Base-by-base conservation (phyloP, 345 rosid genomes). In the Trapa incisa region DNA sequence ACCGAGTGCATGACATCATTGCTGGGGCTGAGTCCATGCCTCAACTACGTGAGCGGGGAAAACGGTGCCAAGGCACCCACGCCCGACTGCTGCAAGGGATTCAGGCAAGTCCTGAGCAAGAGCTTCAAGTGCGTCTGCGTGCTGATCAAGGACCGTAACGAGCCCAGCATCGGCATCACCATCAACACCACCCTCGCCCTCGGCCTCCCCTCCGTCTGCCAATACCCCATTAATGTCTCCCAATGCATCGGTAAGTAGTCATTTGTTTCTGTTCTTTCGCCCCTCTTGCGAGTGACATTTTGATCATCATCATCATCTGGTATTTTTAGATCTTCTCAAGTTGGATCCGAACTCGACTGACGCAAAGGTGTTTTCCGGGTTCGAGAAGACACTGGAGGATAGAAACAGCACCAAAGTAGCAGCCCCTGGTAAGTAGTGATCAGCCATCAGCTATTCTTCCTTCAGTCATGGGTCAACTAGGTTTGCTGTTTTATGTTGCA, bases 111-210 rank as follows among this genome's bases (percentile, higher is more conserved):
- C 47, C 65, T 89, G 2, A 74, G 63, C 2, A 87, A 83, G 76
- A 87, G 91, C 82, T 66, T 11, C 71, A 92, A 81, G 76, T 92
- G 96, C 70, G 67, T 92, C 0, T 92, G 96, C 53, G n/a, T 89
- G 17, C 74, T 92, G 22, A 75, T 89, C 35, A 84, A 78, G 77
- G 96, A 92, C 64, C 76, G 77, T 29, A 78, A 92, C 73, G 84
- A 92, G 65, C 96, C 98, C 0, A 53, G 54, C n/a, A 86, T 92
- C 58, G 98, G 88, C 14, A 66, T 92, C 70, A 81, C 84, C 68
- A 15, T 92, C 70, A 86, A 89, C 53, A 74, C 74, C 43, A 81
- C 89, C 37, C 80, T 87, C 32, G 96, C 95, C 0, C 91, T 80
- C 16, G 69, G 72, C 65, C 88, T 92, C 2, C 98, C 98, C 2